phyloP scores from a whole-genome alignment of 2,329 filamentous ascomycete genomes.

The Clarireedia monteithiana region DNA sequence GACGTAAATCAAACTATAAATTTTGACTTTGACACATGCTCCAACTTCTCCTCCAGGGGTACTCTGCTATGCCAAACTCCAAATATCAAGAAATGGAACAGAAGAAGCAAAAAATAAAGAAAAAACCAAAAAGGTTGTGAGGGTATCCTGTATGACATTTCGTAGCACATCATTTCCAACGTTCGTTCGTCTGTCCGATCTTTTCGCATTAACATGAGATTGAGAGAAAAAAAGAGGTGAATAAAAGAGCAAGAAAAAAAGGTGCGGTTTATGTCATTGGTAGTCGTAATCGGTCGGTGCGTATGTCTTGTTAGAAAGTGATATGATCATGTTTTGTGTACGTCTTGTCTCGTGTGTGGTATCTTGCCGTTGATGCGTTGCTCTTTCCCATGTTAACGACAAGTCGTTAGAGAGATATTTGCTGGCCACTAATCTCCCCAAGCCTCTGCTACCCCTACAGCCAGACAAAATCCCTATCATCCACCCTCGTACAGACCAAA shows the following conservation, averaged over 20 bases:
- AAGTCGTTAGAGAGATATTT: neutral
- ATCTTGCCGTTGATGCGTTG: neutral
- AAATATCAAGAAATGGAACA: no score
- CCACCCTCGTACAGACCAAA: constrained; percentile 56
- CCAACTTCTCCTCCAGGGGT: no score
- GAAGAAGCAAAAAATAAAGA: neutral
- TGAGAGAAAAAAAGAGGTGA: neutral
- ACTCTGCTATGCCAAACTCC: neutral
- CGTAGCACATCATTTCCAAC: neutral
- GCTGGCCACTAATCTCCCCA: neutral
- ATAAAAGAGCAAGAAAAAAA: neutral
- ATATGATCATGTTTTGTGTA: neutral
- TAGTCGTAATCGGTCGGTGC: neutral
- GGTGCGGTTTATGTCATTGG: neutral
- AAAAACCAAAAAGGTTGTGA: neutral
- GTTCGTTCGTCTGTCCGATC: neutral
- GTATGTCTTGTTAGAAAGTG: neutral
- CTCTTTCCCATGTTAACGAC: neutral
- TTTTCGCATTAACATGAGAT: neutral
- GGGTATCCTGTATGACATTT: neutral
- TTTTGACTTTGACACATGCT: no score
- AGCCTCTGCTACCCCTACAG: constrained; percentile 1
- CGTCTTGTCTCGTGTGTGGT: neutral
- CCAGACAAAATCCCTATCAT: constrained; percentile 57
- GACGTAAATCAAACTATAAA: no score